Base-by-base conservation (phyloP, 2,329 filamentous ascomycete species). In the Colletotrichum horii region DNA sequence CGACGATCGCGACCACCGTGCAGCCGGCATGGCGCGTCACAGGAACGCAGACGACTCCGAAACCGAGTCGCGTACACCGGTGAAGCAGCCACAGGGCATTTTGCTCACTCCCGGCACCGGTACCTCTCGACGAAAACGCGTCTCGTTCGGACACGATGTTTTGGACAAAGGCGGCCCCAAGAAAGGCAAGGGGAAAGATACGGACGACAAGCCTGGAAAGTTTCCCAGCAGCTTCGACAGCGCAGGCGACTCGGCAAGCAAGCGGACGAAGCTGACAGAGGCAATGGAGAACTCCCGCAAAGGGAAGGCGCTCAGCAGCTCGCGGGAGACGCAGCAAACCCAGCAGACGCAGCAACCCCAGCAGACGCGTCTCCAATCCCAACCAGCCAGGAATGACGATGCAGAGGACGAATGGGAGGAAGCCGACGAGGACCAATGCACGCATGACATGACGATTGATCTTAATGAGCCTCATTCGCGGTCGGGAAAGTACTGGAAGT, bases 401-500 rank as follows among this genome's bases (percentile, higher is more conserved):
- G 83, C 80, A 3, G 84, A 90, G 3, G 89, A 88, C 28, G 88
- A 87, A 26, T 91, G 89, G 89, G 90, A 91, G 74, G 86, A 85
- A 15, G 80, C 77, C 19, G 84, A 86, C 6, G 85, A 86, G 19
- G 84, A 84, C 48, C 81, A 84, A 38, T 85, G 84, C 78, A 89
- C 91, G 67, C 87, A 89, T 70, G 93, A 95, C 79, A 85, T 92
- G 72, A 95, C 94, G 0, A 84, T 93, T 64, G 94, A 96, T 79
- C 85, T 95, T 65, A 93, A 93, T 77, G 92, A 95, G 79, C 94
- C 94, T 8, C 91, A 92, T 77, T 95, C 94, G 3, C 90, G 93
- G 75, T 95, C 94, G 6, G 94, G 94, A 8, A 92, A 90, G 79
- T 96, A 94, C 83, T 96, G 94, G 94, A 96, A 96, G 84, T 89